Evolutionary conservation across 139 green algal genomes (phyloP).

Genomic region (Chlamydomonas incerta): DNA sequence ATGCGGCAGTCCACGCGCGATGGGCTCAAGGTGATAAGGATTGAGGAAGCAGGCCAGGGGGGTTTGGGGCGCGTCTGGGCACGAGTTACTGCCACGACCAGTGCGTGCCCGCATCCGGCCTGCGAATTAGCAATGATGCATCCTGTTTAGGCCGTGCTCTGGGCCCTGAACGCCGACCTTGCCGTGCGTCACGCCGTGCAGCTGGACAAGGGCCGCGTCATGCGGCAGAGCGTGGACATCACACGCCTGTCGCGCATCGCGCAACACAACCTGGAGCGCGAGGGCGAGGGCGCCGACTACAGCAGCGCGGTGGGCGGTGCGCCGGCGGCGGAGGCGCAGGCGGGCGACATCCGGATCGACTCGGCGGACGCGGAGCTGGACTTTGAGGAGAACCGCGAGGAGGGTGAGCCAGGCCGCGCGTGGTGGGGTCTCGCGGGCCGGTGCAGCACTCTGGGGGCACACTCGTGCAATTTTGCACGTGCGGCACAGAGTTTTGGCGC

Average conservation of each 20-base stretch:
- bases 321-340: constrained; percentile 52
- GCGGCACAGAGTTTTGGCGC: no score
- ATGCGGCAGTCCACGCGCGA: constrained; percentile 30
- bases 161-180: no score
- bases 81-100: no score
- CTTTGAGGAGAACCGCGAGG: constrained; percentile 77
- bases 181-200: no score
- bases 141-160: no score
- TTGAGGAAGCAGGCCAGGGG: neutral
- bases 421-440: no score
- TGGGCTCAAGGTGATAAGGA: constrained; percentile 10
- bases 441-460: no score
- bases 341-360: constrained; percentile 81
- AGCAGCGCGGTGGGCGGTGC: constrained; percentile 56
- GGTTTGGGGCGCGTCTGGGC: no score
- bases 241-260: constrained; percentile 80
- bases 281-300: constrained; percentile 64
- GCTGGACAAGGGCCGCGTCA: constrained; percentile 33
- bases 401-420: constrained; percentile 48
- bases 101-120: no score
- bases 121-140: no score
- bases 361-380: constrained; percentile 88
- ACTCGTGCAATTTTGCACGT: no score
- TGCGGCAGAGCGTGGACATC: constrained; percentile 76
- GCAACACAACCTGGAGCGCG: constrained; percentile 84